A percentile compares a stretch with the other conserved stretches of the same genome.
These are phyloP conservation scores for Phytophthora uliginosa DNA, from an alignment of 352 stramenopile species.

Conservation along the genomic window DNA sequence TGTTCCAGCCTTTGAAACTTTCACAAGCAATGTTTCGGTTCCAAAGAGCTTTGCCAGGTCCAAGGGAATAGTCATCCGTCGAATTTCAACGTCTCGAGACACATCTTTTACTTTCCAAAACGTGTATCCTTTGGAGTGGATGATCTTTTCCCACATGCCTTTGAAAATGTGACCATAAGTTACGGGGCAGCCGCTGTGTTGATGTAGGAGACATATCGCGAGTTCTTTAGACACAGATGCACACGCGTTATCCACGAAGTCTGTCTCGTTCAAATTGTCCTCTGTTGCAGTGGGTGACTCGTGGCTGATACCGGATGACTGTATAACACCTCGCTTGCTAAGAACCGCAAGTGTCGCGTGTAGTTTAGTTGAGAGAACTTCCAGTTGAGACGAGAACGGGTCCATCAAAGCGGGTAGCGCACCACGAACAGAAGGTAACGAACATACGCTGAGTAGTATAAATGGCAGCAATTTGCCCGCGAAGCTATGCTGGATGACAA, in stretches of 20 bases:
- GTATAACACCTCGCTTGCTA: constrained; percentile 15
- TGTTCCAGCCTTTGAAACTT: constrained; percentile 17
- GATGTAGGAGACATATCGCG: constrained; percentile 29
- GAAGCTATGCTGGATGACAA: constrained; percentile 68
- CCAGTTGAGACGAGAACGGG: constrained; percentile 59
- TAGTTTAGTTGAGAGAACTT: constrained; percentile 44
- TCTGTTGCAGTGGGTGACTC: not conserved
- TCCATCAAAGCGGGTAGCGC: constrained; percentile 47
- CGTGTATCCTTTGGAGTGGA: constrained; percentile 30
- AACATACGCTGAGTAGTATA: constrained; percentile 72
- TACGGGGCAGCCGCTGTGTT: constrained; percentile 9
- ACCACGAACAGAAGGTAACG: constrained; percentile 67
- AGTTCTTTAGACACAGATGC: constrained; percentile 53
- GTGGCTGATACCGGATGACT: not conserved
- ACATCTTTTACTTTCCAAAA: constrained; percentile 47
- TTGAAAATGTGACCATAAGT: constrained; percentile 52
- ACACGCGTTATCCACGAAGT: constrained; percentile 28
- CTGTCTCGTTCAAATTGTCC: constrained; percentile 3
- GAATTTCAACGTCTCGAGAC: constrained; percentile 35
- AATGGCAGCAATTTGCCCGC: constrained; percentile 82
- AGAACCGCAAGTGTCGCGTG: constrained; percentile 20
- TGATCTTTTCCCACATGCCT: constrained; percentile 54
- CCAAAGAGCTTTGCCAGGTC: constrained; percentile 62
- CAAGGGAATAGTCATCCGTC: constrained; percentile 46
- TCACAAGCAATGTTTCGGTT: constrained; percentile 53